Conservation (phyloP, 257 asterid genomes). For the Gentiana straminea region DNA sequence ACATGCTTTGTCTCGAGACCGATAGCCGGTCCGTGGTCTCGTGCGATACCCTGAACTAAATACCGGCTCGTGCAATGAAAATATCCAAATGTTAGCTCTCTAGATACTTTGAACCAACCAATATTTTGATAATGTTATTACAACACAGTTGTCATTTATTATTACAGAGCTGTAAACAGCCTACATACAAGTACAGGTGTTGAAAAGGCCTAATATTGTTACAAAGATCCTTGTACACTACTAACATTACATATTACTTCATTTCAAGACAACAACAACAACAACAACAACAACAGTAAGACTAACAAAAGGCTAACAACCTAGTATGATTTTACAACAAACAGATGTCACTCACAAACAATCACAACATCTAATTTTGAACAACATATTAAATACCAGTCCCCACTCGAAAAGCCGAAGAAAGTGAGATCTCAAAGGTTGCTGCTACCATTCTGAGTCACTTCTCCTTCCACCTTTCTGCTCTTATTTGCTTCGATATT, state of each 20-base stretch:
- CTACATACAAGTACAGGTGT: slow-evolving; percentile 3
- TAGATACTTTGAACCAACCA: too few relatives aligned
- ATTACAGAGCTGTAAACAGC: slow-evolving; percentile 18
- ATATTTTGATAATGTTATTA: neutral
- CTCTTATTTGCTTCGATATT: neutral
- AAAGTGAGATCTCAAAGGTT: slow-evolving; percentile 15
- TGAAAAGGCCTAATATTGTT: slow-evolving; percentile 15
- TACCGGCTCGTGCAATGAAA: too few relatives aligned
- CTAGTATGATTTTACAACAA: slow-evolving; percentile 13
- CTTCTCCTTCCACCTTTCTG: slow-evolving; percentile 17
- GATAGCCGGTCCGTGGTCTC: too few relatives aligned
- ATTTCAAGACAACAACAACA: neutral
- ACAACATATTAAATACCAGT: slow-evolving; percentile 10
- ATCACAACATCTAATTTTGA: slow-evolving; percentile 16
- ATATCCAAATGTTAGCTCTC: too few relatives aligned
- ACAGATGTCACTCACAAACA: slow-evolving; percentile 20
- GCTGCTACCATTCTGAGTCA: slow-evolving; percentile 14
- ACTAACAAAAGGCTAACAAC: slow-evolving; percentile 8
- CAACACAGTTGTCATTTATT: slow-evolving; percentile 2
- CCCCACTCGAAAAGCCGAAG: slow-evolving; percentile 5
- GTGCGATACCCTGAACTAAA: too few relatives aligned
- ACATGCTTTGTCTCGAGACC: too few relatives aligned
- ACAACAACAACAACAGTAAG: slow-evolving; percentile 10
- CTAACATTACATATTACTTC: slow-evolving; percentile 7
- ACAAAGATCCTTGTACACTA: slow-evolving; percentile 12